Conservation (phyloP, 2,329 filamentous ascomycete genomes). For the Cercospora citrullina region DNA sequence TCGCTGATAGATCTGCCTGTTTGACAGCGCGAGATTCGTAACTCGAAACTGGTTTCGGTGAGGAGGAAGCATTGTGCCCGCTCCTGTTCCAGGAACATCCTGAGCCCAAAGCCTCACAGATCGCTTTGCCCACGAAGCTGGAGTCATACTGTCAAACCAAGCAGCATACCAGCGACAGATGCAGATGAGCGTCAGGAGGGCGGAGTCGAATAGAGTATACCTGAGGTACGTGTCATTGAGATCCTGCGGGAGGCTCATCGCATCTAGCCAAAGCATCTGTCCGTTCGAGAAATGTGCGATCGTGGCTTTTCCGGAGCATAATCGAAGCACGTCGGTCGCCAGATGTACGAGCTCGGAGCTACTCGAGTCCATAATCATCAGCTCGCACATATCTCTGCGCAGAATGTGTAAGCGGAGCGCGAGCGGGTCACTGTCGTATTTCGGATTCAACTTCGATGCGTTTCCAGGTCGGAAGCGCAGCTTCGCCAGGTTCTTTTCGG, state of each 20-base stretch:
- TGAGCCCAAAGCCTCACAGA: conserved; percentile 5
- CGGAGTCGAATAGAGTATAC: neutral
- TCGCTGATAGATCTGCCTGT: neutral
- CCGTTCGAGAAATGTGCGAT: conserved; percentile 4
- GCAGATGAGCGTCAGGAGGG: conserved; percentile 6
- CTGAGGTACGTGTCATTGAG: neutral
- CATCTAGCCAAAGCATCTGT: neutral
- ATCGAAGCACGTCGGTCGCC: neutral
- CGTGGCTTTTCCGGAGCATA: conserved; percentile 6
- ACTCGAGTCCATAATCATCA: neutral
- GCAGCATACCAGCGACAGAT: neutral
- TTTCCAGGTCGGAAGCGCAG: neutral
- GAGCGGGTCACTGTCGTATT: neutral
- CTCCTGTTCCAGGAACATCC: neutral
- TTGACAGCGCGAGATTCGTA: neutral
- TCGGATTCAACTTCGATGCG: neutral
- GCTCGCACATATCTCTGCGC: neutral
- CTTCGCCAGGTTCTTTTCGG: neutral
- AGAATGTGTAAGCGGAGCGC: neutral
- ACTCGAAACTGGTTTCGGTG: neutral
- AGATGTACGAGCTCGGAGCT: neutral
- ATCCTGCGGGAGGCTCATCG: neutral
- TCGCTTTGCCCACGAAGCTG: neutral
- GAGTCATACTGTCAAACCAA: conserved; percentile 2
- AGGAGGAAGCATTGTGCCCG: neutral